A percentile compares a stretch with the other conserved stretches of the same genome.
phyloP scores from a whole-genome alignment of 2,329 filamentous ascomycete species.

The Aspergillus ochraceoroseus region DNA sequence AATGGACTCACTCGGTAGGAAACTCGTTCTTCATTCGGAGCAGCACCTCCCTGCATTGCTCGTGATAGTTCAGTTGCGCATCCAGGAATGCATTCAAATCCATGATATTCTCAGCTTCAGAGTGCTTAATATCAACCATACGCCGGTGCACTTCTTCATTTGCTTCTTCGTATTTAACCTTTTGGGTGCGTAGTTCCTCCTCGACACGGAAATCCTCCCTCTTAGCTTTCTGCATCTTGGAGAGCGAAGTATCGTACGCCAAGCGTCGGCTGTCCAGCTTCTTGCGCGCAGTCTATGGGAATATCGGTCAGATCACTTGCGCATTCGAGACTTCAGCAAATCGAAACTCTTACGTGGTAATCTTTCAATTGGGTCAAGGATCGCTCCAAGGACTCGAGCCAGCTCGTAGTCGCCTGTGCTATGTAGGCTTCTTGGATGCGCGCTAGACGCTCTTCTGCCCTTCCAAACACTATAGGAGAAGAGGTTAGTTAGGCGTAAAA shows the following conservation, averaged over 20 bases:
- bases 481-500: conserved; percentile 6
- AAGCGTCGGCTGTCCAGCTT: conserved; percentile 87
- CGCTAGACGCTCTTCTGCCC: conserved; percentile 81
- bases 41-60: conserved; percentile 81
- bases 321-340: not conserved
- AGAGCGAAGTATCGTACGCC: conserved; percentile 82
- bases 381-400: conserved; percentile 87
- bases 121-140: conserved; percentile 95
- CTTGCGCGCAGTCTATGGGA: conserved; percentile 67
- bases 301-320: conserved; percentile 13
- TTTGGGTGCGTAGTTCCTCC: conserved; percentile 83
- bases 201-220: conserved; percentile 90
- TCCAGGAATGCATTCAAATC: conserved; percentile 80
- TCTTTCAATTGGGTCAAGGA: conserved; percentile 95
- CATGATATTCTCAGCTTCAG: conserved; percentile 74
- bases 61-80: conserved; percentile 83
- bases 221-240: conserved; percentile 89
- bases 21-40: conserved; percentile 63
- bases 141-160: conserved; percentile 85
- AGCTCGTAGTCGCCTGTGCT: conserved; percentile 69
- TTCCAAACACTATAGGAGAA: conserved; percentile 60
- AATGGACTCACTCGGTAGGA: conserved; percentile 50
- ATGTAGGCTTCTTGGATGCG: conserved; percentile 81
- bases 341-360: conserved; percentile 65
- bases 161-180: conserved; percentile 93